Percentiles rank a stretch among this genome's conserved stretches.
Conservation (phyloP, 305 asterid genomes). For the Fraxinus angustifolia region DNA sequence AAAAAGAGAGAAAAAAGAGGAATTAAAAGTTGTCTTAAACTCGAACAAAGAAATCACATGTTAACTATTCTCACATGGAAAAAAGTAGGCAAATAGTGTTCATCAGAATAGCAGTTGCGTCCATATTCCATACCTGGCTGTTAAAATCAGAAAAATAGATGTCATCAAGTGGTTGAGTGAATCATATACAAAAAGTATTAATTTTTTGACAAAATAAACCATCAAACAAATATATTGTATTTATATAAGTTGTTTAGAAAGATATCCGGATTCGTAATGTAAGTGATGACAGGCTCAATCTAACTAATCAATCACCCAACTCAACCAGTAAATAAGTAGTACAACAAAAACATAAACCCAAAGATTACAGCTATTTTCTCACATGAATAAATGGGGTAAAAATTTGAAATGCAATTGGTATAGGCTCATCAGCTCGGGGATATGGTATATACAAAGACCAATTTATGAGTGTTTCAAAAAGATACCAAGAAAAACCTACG, state of each 20-base stretch:
- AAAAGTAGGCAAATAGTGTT: slow-evolving; percentile 72
- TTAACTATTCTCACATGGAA: slow-evolving; percentile 49
- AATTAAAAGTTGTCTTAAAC: slow-evolving; percentile 15
- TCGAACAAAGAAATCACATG: not conserved
- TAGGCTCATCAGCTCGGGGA: not conserved
- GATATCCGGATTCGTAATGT: not conserved
- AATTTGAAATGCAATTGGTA: not conserved
- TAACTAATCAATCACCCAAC: not conserved
- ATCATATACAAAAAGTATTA: not conserved
- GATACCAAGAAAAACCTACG: not conserved
- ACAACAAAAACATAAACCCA: not conserved
- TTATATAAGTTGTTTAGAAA: not conserved
- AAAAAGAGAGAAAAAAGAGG: not conserved
- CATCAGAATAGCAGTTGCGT: slow-evolving; percentile 71
- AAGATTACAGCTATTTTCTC: not conserved
- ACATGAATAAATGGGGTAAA: not conserved
- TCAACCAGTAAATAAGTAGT: not conserved
- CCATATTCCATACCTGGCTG: slow-evolving; percentile 74
- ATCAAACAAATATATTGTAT: not conserved
- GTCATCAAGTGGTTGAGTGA: slow-evolving; percentile 12
- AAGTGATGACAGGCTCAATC: not conserved
- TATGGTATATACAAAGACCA: not conserved
- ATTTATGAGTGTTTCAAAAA: not conserved
- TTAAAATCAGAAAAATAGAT: slow-evolving; percentile 34
- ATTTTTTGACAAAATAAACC: not conserved